These are phyloP conservation scores for Lipomyces mesembrius DNA, from an alignment of 805 yeast genomes.

Conservation along the genomic window DNA sequence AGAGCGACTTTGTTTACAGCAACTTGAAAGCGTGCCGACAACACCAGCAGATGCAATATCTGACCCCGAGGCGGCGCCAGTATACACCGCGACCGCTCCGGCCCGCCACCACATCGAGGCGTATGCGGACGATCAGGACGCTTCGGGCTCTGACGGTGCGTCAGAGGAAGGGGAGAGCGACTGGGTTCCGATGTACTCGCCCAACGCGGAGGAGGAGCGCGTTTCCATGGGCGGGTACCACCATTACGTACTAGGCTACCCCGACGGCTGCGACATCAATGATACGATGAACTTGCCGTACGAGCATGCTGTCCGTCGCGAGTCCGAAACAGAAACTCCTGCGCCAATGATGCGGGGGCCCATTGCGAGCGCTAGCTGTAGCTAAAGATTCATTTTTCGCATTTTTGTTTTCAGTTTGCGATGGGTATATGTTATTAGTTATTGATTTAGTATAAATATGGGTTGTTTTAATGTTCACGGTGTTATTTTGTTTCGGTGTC, in stretches of 20 bases:
- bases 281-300: constrained; percentile 23
- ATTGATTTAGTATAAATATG: background rate
- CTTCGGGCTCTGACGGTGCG: background rate
- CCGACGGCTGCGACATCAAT: constrained; percentile 12
- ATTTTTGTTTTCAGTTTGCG: background rate
- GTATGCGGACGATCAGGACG: constrained; percentile 7
- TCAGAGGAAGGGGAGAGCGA: constrained; percentile 16
- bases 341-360: background rate
- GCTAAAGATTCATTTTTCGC: background rate
- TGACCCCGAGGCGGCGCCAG: constrained; percentile 16
- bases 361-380: background rate
- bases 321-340: background rate
- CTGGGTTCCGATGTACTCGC: constrained; percentile 33
- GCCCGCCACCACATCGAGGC: constrained; percentile 15
- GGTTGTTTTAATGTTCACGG: background rate
- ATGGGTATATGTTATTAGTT: background rate
- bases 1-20: constrained; percentile 25
- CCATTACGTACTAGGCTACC: constrained; percentile 17
- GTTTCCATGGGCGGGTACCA: constrained; percentile 31
- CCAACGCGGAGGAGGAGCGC: constrained; percentile 27
- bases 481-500: background rate
- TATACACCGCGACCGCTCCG: constrained; percentile 26
- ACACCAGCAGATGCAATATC: background rate
- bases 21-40: constrained; percentile 22
- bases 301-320: constrained; percentile 17